phyloP scores from a whole-genome alignment of 2,329 filamentous ascomycete species.

The Aspergillus awamori region DNA sequence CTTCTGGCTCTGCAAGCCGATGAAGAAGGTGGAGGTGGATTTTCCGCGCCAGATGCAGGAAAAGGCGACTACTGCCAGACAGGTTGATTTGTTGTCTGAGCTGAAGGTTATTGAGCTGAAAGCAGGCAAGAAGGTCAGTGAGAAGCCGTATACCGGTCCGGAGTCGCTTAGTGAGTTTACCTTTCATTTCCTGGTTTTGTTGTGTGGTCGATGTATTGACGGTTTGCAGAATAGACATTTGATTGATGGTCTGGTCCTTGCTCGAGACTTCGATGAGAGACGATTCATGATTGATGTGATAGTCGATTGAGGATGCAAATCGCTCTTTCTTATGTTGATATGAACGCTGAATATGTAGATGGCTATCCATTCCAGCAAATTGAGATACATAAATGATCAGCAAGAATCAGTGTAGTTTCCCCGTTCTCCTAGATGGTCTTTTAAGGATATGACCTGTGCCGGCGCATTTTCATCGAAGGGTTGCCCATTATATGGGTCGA shows the following conservation, averaged over 20 bases:
- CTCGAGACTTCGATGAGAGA: neutral
- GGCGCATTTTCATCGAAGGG: no score
- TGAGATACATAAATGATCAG: no score
- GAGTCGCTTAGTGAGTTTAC: neutral
- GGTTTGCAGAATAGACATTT: neutral
- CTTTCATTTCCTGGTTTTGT: neutral
- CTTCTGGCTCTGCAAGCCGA: constrained; percentile 39
- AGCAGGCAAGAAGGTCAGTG: constrained; percentile 25
- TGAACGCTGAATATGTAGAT: neutral
- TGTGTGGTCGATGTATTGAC: no score
- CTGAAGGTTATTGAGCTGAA: constrained; percentile 31
- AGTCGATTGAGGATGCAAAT: no score
- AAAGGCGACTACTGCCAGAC: constrained; percentile 14
- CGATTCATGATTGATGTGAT: neutral
- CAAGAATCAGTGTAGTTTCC: no score
- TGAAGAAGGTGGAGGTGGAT: constrained; percentile 30
- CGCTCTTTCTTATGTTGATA: neutral
- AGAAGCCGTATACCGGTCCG: constrained; percentile 15
- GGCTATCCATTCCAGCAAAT: no score
- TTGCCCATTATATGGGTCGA: no score
- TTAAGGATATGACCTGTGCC: no score
- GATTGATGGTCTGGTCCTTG: neutral
- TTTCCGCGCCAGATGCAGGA: constrained; percentile 21
- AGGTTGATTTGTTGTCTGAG: constrained; percentile 25
- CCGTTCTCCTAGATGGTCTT: no score